Evolutionary conservation across 495 filamentous ascomycete species (phyloP).

Genomic region (Alectoria sarmentosa): DNA sequence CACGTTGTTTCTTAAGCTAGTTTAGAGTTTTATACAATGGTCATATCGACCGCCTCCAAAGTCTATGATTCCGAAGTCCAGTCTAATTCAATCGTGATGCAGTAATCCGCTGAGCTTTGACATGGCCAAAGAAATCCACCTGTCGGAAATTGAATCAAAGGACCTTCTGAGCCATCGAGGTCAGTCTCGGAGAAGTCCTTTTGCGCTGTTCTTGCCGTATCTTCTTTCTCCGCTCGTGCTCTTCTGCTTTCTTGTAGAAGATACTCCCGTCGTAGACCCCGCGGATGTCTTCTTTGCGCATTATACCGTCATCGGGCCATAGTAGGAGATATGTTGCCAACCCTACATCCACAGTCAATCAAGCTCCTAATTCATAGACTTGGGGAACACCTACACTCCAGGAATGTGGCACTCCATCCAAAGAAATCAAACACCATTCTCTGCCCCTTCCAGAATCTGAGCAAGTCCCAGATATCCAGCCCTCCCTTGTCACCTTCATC

Average conservation of each 20-base stretch:
- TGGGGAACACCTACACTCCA: conserved; percentile 19
- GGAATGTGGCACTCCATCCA: conserved; percentile 32
- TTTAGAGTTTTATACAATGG: too few species aligned
- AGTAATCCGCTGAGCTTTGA: neutral
- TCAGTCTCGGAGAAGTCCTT: neutral
- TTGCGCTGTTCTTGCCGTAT: neutral
- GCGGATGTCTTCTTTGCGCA: conserved; percentile 43
- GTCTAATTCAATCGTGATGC: neutral
- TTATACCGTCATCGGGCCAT: conserved; percentile 36
- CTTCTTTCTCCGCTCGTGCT: neutral
- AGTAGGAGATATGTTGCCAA: conserved; percentile 41
- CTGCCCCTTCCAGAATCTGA: conserved; percentile 37
- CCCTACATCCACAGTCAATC: conserved; percentile 16
- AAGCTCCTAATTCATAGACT: neutral
- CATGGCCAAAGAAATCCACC: neutral
- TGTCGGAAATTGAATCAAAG: neutral
- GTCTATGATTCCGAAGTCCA: neutral
- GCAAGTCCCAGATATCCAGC: conserved; percentile 29
- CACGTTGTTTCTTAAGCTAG: too few species aligned
- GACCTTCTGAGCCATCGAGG: neutral
- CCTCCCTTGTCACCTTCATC: conserved; percentile 33
- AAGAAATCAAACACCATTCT: conserved; percentile 39
- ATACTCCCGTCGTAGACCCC: conserved; percentile 39
- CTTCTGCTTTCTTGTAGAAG: conserved; percentile 13
- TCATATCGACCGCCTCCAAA: too few species aligned